Conservation (phyloP, 108 stramenopile genomes). For the Licmophora abbreviata region DNA sequence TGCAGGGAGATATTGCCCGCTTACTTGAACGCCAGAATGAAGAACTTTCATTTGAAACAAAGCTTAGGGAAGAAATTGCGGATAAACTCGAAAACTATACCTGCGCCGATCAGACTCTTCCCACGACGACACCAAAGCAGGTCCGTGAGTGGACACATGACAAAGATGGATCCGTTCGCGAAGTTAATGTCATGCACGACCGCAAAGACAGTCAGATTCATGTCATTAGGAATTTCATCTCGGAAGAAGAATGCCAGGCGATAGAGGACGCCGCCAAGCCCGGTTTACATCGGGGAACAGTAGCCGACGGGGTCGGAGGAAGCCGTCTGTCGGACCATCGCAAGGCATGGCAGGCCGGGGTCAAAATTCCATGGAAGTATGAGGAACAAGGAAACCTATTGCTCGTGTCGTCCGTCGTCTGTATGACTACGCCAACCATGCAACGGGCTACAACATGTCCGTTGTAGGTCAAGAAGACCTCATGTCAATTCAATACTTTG, state of each 20-base stretch:
- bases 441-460: slow-evolving; percentile 48
- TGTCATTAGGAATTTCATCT: slow-evolving; percentile 67
- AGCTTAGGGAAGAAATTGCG: slow-evolving; percentile 32
- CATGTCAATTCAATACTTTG: slow-evolving; percentile 80
- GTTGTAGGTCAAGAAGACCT: slow-evolving; percentile 76
- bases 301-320: slow-evolving; percentile 78
- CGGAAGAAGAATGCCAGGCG: slow-evolving; percentile 70
- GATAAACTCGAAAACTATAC: slow-evolving; percentile 65
- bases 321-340: slow-evolving; percentile 48
- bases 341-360: slow-evolving; percentile 77
- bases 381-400: slow-evolving; percentile 59
- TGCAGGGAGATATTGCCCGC: slow-evolving; percentile 6
- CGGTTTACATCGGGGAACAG: slow-evolving; percentile 65
- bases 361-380: slow-evolving; percentile 64
- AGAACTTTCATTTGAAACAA: slow-evolving; percentile 50
- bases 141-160: slow-evolving; percentile 24
- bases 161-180: slow-evolving; percentile 16
- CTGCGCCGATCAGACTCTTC: slow-evolving; percentile 45
- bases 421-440: slow-evolving; percentile 69
- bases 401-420: slow-evolving; percentile 44
- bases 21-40: slow-evolving; percentile 24
- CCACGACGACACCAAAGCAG: slow-evolving; percentile 31
- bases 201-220: slow-evolving; percentile 71
- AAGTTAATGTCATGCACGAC: slow-evolving; percentile 37
- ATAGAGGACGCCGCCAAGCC: slow-evolving; percentile 49